Evolutionary conservation across 495 filamentous ascomycete species (phyloP), one percentile per base, ranked within the genome.

Genomic region (Penicillium tannophilum): DNA sequence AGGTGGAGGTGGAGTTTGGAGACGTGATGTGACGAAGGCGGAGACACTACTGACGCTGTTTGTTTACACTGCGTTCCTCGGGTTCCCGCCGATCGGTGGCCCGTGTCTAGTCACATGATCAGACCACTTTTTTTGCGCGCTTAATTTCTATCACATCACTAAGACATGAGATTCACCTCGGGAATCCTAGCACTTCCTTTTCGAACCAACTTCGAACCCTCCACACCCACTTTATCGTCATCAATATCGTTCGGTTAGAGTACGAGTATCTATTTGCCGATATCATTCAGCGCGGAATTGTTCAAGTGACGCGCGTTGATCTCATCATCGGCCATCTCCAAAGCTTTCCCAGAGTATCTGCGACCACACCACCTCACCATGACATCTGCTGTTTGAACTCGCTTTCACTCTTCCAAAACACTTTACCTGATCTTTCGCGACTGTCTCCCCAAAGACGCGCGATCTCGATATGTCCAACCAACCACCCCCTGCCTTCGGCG

Each of bases 401-500:
- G 26, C 20, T 24, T 36, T 54, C 9, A 17, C 16, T n/a, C 23
- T 54, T 14, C 17, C 11, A 4, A 11, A 31, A 46, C 6, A 35
- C 16, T 7, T 23, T n/a, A 26, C 14, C 17, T 12, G 4, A 5
- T 3, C 0, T 19, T n/a, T 20, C 28, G 45, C 36, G 28, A 33
- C 47, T 17, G 14, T n/a, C 14, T 24, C 19, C 6, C 8, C 9
- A 24, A 46, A 23, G 16, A 30, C 26, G n/a, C 26, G 9, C 26
- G 47, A 26, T 50, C 49, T 44, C 49, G 73, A 54, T 55, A 87
- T 87, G 85, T 80, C 82, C 41, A 76, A 82, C 59, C 82, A 87
- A 70, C 81, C 82, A 55, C 75, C 75, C 52, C 79, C 83, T 35
- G 68, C 80, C 6, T 85, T 78, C 66, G 81, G 80, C 52, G 76